Evolutionary conservation across 129 eudicot genomes (phyloP).

Genomic region (Centella asiatica): DNA sequence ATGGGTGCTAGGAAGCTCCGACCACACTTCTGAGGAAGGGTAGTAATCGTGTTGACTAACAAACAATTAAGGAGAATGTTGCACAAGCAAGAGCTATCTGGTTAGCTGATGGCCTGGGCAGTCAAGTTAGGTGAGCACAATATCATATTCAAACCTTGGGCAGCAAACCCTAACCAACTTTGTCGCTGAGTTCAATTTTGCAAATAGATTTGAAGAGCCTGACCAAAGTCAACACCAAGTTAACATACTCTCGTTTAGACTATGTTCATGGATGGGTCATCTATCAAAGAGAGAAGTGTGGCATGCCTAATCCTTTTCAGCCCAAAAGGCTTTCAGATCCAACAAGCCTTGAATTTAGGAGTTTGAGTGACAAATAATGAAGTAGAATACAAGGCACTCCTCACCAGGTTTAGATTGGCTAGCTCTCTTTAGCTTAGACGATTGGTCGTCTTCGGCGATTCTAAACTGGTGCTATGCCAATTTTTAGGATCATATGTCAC

Average conservation of each 20-base stretch:
- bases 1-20: background rate
- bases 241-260: background rate
- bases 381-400: background rate
- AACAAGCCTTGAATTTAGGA: background rate
- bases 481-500: too few species aligned
- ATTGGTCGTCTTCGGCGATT: background rate
- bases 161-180: background rate
- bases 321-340: background rate
- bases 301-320: background rate
- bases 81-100: background rate
- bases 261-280: background rate
- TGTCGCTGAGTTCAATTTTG: background rate
- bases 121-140: background rate
- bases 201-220: background rate
- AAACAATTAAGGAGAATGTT: background rate
- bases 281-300: background rate
- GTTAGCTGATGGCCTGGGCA: background rate
- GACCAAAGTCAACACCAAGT: too few species aligned
- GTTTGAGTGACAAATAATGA: background rate
- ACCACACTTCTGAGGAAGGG: background rate
- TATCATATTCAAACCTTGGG: background rate
- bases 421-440: fast-evolving
- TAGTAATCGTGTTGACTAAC: background rate
- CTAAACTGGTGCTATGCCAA: background rate
- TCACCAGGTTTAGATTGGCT: background rate